Evolutionary conservation across 495 filamentous ascomycete genomes (phyloP), one percentile per base, ranked within the genome.

Genomic region (Podospora pseudopauciseta): DNA sequence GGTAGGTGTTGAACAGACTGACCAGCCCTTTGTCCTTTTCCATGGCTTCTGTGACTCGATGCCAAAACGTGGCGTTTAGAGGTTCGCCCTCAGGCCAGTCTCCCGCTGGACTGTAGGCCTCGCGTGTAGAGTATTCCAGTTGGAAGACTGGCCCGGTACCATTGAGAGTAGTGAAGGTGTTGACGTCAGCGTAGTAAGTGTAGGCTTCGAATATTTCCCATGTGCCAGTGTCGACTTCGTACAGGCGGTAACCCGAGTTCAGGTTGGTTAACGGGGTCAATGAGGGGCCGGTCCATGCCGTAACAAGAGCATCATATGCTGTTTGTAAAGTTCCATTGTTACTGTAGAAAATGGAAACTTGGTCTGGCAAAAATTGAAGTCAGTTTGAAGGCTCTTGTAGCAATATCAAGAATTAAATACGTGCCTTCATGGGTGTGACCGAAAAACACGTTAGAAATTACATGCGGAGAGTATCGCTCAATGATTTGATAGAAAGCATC

Each of bases 11-110:
- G 60, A 86, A 86, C 56, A 76, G 67, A 9, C 73, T 78, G 6
- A 85, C 82, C 19, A 89, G 73, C 18, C 63, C 66, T n/a, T 54
- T 64, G 65, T 88, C 80, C 18, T 63, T 72, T 75, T 87, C 85
- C 87, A 88, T 88, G 0, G 83, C 85, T 67, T 86, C 85, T 3
- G 86, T 87, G 3, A 88, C 85, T 23, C 70, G 80, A 60, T 85
- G 82, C 86, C 86, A 87, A 77, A 86, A 85, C 16, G 84, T 86
- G 0, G 82, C 84, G 68, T 88, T 85, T 27, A 88, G 74, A 26
- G 86, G 86, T 2, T 80, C 84, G 34, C 79, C 70, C 3, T 67
- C 70, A 5, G 82, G 78, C 85, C 84, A 86, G 39, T 65, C 73
- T 2, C 78, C 79, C 3, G 77, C 78, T 18, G 77, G 62, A 5